These are phyloP conservation scores for Colletotrichum lupini DNA, from an alignment of 2,329 filamentous ascomycete species.

Conservation along the genomic window DNA sequence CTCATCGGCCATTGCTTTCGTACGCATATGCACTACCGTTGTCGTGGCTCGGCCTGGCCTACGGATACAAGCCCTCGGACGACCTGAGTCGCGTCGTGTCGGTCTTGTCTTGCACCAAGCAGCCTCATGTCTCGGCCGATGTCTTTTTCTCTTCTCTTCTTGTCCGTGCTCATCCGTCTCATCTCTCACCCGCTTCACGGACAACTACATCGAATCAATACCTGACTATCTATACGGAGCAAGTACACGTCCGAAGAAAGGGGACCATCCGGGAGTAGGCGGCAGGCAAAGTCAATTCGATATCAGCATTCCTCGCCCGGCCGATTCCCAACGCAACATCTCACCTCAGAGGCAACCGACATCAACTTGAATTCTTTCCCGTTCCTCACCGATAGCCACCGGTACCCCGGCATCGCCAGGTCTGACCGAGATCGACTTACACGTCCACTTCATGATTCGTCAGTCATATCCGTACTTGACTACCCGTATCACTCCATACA, in stretches of 20 bases:
- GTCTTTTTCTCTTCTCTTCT: constrained; percentile 1
- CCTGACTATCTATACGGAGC: background rate
- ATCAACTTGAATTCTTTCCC: background rate
- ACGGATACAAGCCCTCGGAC: constrained; percentile 4
- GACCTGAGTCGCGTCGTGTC: constrained; percentile 27
- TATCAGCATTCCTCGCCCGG: constrained; percentile 8
- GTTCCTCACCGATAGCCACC: constrained; percentile 15
- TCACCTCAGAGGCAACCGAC: background rate
- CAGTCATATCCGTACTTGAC: constrained; percentile 11
- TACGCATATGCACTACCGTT: constrained; percentile 27
- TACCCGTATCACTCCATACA: constrained; percentile 19
- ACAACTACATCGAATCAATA: background rate
- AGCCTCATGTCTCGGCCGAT: constrained; percentile 22
- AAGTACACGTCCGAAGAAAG: background rate
- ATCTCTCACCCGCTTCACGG: background rate
- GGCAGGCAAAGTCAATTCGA: background rate
- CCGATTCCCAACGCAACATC: background rate
- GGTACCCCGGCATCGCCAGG: background rate
- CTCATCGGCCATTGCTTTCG: constrained; percentile 11
- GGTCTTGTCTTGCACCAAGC: constrained; percentile 12
- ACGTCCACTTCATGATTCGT: constrained; percentile 4
- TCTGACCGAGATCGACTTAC: constrained; percentile 10
- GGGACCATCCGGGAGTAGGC: constrained; percentile 4
- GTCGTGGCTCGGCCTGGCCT: constrained; percentile 19
- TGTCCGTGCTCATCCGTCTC: constrained; percentile 6